Evolutionary conservation across 441 rosid genomes (phyloP).

Genomic region (Populus trichocarpa): DNA sequence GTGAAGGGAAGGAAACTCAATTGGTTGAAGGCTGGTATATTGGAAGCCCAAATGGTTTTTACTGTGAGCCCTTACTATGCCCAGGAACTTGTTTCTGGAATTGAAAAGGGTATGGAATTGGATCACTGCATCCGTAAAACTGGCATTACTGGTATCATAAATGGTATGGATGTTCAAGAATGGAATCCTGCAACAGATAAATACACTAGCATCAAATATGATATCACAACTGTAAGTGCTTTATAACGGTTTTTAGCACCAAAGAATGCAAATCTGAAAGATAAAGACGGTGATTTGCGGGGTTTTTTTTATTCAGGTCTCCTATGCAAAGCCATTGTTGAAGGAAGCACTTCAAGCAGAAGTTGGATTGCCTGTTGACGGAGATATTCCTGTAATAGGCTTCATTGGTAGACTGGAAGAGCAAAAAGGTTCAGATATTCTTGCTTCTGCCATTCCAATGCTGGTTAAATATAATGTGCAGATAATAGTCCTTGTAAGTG

Average conservation of each 20-base stretch:
- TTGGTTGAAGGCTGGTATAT: constrained; percentile 89
- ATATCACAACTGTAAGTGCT: constrained; percentile 64
- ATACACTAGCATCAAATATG: constrained; percentile 61
- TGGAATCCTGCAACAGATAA: constrained; percentile 88
- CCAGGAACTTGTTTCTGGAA: constrained; percentile 69
- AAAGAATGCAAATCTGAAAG: background rate
- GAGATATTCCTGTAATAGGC: constrained; percentile 68
- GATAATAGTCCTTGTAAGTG: constrained; percentile 71
- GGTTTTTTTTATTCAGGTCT: constrained; percentile 40
- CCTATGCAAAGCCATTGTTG: constrained; percentile 69
- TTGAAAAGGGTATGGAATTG: constrained; percentile 73
- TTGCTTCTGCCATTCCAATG: constrained; percentile 63
- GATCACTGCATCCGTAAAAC: constrained; percentile 50
- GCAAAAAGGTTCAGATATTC: constrained; percentile 92
- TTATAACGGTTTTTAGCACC: background rate
- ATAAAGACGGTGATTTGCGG: background rate
- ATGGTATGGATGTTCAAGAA: constrained; percentile 96
- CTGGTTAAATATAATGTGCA: constrained; percentile 61
- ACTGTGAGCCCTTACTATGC: constrained; percentile 91
- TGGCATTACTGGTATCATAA: constrained; percentile 64
- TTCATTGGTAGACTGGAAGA: constrained; percentile 96
- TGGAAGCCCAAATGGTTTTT: constrained; percentile 66
- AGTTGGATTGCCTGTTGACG: constrained; percentile 82
- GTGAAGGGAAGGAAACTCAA: constrained; percentile 86
- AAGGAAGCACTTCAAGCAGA: constrained; percentile 93